Conservation (phyloP, 768 basidiomycete species). For the Filobasidium floriforme region DNA sequence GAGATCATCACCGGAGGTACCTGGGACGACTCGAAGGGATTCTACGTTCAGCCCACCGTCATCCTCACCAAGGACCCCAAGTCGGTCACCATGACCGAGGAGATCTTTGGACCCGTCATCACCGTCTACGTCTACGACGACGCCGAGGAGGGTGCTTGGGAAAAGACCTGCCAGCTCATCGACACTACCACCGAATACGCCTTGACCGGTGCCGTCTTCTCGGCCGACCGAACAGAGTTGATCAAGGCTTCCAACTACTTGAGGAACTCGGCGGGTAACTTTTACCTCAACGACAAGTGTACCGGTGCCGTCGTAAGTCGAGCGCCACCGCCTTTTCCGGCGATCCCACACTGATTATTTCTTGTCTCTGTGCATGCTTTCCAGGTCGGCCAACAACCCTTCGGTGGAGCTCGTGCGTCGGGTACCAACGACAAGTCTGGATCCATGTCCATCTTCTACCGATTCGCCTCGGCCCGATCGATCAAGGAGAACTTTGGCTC, state of each 20-base stretch:
- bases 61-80: constrained; percentile 86
- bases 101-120: constrained; percentile 94
- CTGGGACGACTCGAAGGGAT: constrained; percentile 77
- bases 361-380: too few relatives aligned
- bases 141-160: constrained; percentile 54
- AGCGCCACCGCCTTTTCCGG: neutral
- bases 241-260: constrained; percentile 70
- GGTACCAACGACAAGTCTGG: constrained; percentile 99
- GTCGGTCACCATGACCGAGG: constrained; percentile 81
- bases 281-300: constrained; percentile 92
- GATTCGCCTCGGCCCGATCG: constrained; percentile 66
- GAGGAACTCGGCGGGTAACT: constrained; percentile 86
- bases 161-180: constrained; percentile 76
- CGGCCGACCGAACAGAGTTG: constrained; percentile 70
- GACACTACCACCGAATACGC: constrained; percentile 81
- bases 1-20: constrained; percentile 79
- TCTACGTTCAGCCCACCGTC: constrained; percentile 87
- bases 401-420: constrained; percentile 83
- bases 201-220: constrained; percentile 90
- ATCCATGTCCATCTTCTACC: constrained; percentile 64
- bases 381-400: constrained; percentile 85
- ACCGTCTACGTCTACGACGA: constrained; percentile 90
- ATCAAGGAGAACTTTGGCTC: constrained; percentile 97
- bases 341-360: too few relatives aligned
- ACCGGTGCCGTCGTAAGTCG: constrained; percentile 50